phyloP scores from a whole-genome alignment of 192 early-diverging fungal genomes.

The Geranomyces variabilis region DNA sequence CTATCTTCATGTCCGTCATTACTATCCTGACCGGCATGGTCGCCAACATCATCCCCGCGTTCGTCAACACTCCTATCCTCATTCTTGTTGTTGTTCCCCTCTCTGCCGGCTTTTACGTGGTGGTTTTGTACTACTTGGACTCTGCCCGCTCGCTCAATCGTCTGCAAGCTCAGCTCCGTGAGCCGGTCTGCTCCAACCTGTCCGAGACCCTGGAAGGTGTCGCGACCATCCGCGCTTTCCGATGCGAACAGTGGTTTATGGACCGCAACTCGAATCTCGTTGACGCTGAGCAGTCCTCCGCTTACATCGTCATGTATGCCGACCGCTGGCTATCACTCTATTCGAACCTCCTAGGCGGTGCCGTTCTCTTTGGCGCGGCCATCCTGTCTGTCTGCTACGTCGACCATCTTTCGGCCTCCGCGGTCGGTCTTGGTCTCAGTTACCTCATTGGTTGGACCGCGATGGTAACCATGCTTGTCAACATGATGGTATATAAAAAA shows the following conservation, averaged over 20 bases:
- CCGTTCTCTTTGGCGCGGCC: slow-evolving; percentile 72
- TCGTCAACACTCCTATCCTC: slow-evolving; percentile 8
- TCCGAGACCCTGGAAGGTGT: slow-evolving; percentile 77
- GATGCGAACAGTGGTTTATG: slow-evolving; percentile 72
- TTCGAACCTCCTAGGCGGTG: slow-evolving; percentile 73
- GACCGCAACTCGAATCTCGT: slow-evolving; percentile 65
- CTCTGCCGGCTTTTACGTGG: neutral
- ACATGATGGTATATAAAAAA: slow-evolving; percentile 27
- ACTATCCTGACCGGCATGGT: neutral
- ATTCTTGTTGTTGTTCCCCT: neutral
- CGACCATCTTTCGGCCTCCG: slow-evolving; percentile 66
- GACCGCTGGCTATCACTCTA: slow-evolving; percentile 71
- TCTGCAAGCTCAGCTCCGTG: neutral
- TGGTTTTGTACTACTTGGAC: slow-evolving; percentile 3
- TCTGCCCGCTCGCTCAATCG: neutral
- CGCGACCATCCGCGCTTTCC: slow-evolving; percentile 82
- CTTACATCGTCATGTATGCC: slow-evolving; percentile 67
- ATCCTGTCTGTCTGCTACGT: slow-evolving; percentile 30
- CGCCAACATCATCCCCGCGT: neutral
- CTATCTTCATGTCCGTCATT: slow-evolving; percentile 24
- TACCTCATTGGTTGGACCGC: slow-evolving; percentile 28
- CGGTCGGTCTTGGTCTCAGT: slow-evolving; percentile 72
- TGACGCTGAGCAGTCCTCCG: slow-evolving; percentile 74
- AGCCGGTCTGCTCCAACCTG: slow-evolving; percentile 71
- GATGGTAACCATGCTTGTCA: slow-evolving; percentile 1